phyloP scores from a whole-genome alignment of 2,329 filamentous ascomycete species.

The Cryphonectria parasitica region DNA sequence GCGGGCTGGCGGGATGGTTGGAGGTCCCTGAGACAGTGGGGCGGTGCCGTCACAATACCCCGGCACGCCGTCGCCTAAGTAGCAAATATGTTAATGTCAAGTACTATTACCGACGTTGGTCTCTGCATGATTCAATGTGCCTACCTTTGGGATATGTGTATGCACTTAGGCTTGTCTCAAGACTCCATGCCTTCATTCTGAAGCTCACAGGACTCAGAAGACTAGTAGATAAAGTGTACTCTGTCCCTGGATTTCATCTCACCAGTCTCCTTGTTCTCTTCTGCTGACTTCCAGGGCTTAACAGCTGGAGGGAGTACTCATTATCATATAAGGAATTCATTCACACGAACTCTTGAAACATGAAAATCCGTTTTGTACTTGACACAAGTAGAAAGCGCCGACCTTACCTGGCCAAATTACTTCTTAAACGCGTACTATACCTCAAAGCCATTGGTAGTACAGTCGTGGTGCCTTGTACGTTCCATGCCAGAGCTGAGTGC shows the following conservation, averaged over 20 bases:
- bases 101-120: no score
- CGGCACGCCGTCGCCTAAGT: no score
- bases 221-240: neutral
- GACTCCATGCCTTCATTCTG: neutral
- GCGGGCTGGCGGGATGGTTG: neutral
- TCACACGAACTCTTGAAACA: neutral
- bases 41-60: constrained; percentile 6
- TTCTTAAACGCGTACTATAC: neutral
- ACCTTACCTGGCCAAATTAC: neutral
- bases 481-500: neutral
- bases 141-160: neutral
- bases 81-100: no score
- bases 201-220: neutral
- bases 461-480: neutral
- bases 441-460: neutral
- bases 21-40: constrained; percentile 6
- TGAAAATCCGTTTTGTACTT: neutral
- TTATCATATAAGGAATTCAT: neutral
- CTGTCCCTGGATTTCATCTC: neutral
- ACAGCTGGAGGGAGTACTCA: neutral
- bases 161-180: neutral
- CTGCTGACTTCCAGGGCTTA: neutral
- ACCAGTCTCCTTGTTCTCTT: neutral
- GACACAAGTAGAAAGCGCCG: neutral
- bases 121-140: neutral